Evolutionary conservation across 306 rosid species (phyloP).

Genomic region (Rubus idaeus): DNA sequence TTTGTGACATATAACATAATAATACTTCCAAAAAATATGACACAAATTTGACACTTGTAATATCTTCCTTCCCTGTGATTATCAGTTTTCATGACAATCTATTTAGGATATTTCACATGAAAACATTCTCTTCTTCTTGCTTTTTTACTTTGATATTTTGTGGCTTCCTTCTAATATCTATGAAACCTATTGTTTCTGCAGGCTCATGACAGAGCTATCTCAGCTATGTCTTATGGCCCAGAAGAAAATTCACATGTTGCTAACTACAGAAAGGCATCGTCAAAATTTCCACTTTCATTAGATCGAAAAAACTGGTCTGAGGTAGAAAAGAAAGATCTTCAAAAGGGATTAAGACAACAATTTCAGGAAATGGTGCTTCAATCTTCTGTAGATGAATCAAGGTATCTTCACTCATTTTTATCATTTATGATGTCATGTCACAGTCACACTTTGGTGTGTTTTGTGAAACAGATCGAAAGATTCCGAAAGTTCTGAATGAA

Average conservation of each 20-base stretch:
- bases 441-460: neutral
- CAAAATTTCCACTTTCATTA: constrained; percentile 56
- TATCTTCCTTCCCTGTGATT: neutral
- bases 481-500: neutral
- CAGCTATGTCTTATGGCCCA: constrained; percentile 68
- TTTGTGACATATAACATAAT: neutral
- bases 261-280: constrained; percentile 60
- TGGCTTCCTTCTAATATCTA: constrained; percentile 4
- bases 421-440: constrained; percentile 9
- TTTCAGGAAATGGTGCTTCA: constrained; percentile 74
- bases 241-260: constrained; percentile 69
- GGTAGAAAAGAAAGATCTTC: constrained; percentile 61
- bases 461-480: neutral
- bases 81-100: neutral
- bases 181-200: constrained; percentile 19
- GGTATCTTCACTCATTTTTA: constrained; percentile 41
- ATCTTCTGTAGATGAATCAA: constrained; percentile 48
- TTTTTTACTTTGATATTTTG: neutral
- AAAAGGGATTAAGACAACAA: constrained; percentile 82
- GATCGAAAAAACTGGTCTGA: constrained; percentile 73
- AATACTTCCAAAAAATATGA: neutral
- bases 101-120: neutral
- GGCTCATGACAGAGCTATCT: constrained; percentile 46
- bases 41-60: neutral
- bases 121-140: neutral